Base-by-base conservation (phyloP, 257 asterid species). In the Primulina huaijiensis region DNA sequence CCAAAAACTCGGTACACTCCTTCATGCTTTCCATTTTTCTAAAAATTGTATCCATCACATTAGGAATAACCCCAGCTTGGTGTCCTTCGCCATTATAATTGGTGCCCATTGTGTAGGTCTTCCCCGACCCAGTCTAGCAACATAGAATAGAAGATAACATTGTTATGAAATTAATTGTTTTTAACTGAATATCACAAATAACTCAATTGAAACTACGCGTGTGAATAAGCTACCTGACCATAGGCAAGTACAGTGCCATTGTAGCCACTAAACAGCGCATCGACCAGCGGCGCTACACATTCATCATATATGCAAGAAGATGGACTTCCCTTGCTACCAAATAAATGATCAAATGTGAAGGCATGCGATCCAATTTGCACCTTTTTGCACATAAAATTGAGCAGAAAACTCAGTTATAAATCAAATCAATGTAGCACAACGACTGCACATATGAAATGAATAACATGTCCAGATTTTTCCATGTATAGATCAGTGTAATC, bases 31-130 rank as follows among this genome's bases (percentile, higher is more conserved):
- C 96, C 63, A 83, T 90, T 67, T 73, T 84, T 0, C 95, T 81
- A 77, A 89, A 94, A 50, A 91, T 91, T 9, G 89, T 78, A 53
- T 94, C 92, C 92, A 94, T 94, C 2, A 94, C 99, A 71, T 71
- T 85, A 17, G 99, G 99, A 64, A 94, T 89, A 58, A 94, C 91
- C 7, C 95, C 97, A 56, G 68, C 79, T 30, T 74, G 79, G 5
- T 84, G 88, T 43, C 85, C 99, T 74, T 91, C 97, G 2, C 97
- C 97, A n/a, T 88, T 91, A 66, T 89, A 94, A 64, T 94, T 94
- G 16, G 99, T 94, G 1, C 99, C 99, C 99, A 94, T 94, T 0
- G 99, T 94, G 70, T 91, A 94, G 0, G 99, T 94, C 79, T 94
- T 94, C 14, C 99, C 99, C 0, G 99, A 94, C 25, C 99, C 99